phyloP scores from a whole-genome alignment of 1,284 basidiomycete genomes.

The Ustilago bromivora region DNA sequence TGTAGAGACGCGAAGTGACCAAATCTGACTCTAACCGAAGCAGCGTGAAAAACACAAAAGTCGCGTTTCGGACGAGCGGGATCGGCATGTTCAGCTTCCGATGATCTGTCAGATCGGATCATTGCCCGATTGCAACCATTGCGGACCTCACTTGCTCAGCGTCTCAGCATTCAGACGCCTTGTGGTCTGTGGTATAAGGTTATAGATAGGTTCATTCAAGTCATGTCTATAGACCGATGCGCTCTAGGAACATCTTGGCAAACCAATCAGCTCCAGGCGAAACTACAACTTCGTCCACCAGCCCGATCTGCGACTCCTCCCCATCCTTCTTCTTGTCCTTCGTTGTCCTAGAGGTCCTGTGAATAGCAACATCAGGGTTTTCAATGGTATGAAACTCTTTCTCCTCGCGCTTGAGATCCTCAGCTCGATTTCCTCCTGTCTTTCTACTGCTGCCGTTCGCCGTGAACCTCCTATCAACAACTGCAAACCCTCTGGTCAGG shows the following conservation, averaged over 20 bases:
- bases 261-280: constrained; percentile 62
- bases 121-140: constrained; percentile 4
- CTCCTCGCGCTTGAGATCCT: constrained; percentile 27
- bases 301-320: constrained; percentile 29
- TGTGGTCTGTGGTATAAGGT: neutral
- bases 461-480: constrained; percentile 55
- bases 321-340: neutral
- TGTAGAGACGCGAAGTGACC: constrained; percentile 26
- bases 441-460: constrained; percentile 47
- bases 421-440: constrained; percentile 39
- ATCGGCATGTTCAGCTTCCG: neutral
- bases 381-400: constrained; percentile 26
- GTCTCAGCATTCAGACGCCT: too few relatives aligned
- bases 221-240: constrained; percentile 28
- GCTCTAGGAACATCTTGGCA: constrained; percentile 48
- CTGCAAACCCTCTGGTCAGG: constrained; percentile 61
- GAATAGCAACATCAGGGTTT: constrained; percentile 26
- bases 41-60: constrained; percentile 21
- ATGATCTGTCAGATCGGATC: neutral
- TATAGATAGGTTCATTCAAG: neutral
- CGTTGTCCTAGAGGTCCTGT: neutral
- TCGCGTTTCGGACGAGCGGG: neutral
- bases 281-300: constrained; percentile 48
- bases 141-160: neutral
- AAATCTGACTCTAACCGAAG: constrained; percentile 5